Evolutionary conservation across 306 rosid genomes (phyloP), one percentile per base, ranked within the genome.

Genomic region (Ormosia emarginata): DNA sequence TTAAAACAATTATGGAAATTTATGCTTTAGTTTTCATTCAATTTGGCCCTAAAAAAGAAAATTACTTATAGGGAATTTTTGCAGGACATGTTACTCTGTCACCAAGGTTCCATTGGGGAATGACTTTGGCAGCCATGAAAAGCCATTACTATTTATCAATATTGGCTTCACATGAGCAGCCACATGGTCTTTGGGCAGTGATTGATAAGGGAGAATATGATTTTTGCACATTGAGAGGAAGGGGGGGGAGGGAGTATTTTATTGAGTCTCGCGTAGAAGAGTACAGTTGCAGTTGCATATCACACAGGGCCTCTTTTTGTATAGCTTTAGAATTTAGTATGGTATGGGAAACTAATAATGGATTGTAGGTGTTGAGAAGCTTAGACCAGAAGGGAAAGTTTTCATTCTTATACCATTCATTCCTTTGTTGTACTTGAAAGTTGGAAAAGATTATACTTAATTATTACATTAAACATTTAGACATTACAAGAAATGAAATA

Each of bases 101-200:
- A 24, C 24, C 24, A 24, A 24, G 24, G 72, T 80, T 74, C 56
- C 14, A 39, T 55, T 57, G 43, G 18, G 78, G 82, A 84, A 71
- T 71, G 82, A 76, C 80, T 86, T 81, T 87, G 50, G 89, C 74
- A 77, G 74, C 86, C 83, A 68, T 36, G 86, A 82, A 87, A 90
- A 83, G 62, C 3, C 47, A 79, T 67, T 89, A 56, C 90, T 75
- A 85, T 83, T 80, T 83, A 77, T 80, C 24, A 24, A 24, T 24
- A 87, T 78, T 9, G 77, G 52, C 29, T 75, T 87, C 87, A 84
- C 90, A 81, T 90, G 91, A 84, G 57, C 72, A 75, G 81, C 63
- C 89, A 87, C 89, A 87, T 85, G 91, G 86, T 55, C 24, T 67
- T 44, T 78, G 77, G 87, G 67, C 58, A 63, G 87, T 81, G 91